Evolutionary conservation across 2,329 filamentous ascomycete species (phyloP).

Genomic region (Intubia oerlemansii): DNA sequence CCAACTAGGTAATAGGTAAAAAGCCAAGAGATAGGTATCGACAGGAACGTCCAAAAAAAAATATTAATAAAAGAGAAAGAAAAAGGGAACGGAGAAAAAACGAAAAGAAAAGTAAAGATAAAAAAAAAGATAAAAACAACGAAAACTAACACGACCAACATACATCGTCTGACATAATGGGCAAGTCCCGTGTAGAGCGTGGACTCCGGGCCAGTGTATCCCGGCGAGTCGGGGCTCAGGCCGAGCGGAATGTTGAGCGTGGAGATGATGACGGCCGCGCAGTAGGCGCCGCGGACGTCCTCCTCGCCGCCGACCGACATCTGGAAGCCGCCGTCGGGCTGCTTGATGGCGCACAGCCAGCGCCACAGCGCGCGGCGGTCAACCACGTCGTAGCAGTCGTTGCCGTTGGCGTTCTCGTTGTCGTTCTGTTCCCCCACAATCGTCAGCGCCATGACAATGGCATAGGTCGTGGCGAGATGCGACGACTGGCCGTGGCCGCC

Average conservation of each 20-base stretch:
- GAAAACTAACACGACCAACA: constrained; percentile 67
- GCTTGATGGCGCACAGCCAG: constrained; percentile 75
- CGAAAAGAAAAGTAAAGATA: neutral
- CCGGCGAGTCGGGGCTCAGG: constrained; percentile 52
- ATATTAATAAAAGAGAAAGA: no score
- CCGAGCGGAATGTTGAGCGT: constrained; percentile 63
- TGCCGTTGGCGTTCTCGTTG: no score
- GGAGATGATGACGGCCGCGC: constrained; percentile 65
- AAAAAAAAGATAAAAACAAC: constrained; percentile 21
- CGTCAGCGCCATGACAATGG: constrained; percentile 55
- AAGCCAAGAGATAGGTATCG: no score
- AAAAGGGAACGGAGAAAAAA: constrained; percentile 6
- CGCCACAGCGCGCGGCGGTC: constrained; percentile 76
- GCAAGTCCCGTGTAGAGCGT: constrained; percentile 51
- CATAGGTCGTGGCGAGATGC: constrained; percentile 80
- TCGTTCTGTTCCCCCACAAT: no score
- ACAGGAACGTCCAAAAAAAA: no score
- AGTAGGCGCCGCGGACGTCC: constrained; percentile 86
- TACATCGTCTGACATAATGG: constrained; percentile 64
- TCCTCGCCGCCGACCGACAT: constrained; percentile 75
- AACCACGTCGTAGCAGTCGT: constrained; percentile 48
- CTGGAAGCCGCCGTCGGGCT: constrained; percentile 72
- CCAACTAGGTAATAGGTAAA: no score
- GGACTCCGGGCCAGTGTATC: constrained; percentile 35
- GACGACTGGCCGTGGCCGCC: constrained; percentile 82